Base-by-base conservation (phyloP, 169 alveolate genomes). In the Theileria orientalis region DNA sequence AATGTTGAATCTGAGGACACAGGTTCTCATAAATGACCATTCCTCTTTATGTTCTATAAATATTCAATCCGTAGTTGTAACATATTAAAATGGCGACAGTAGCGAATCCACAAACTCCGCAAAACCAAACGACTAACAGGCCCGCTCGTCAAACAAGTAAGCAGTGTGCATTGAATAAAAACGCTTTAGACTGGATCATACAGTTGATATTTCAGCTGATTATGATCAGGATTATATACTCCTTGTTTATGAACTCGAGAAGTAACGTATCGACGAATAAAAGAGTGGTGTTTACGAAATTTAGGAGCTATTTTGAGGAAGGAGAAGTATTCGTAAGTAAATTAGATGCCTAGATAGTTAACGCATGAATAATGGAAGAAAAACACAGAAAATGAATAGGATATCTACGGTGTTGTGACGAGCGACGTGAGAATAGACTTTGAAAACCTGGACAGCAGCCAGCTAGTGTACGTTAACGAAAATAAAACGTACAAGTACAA, bases 391-490 rank as follows among this genome's bases (percentile, higher is more conserved):
- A 11, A 19, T 2, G 23, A 21, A 7, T 66, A 80, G 88, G 88
- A 80, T 72, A 51, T 73, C 46, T 80, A 29, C 41, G 84, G 57
- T 9, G 71, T 57, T 29, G 77, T 72, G 27, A 62, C 69, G 23
- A 46, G 14, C 14, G 68, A 64, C 16, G 54, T 44, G n/a, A 37
- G 56, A 33, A 35, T 41, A 21, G 84, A 44, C 44, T 23, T 80
- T 30, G 74, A 80, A 11, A 46, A 41, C 23, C 44, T 80, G 35
- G 84, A 63, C 19, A 21, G 37, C 25, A 68, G 72, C 3, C 40
- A 70, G 44, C 71, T 72, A 41, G 84, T 72, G 51, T 80, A 23
- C 41, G 46, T 71, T 14, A 69, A 66, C 16, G 88, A 80, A 42
- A 80, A 72, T 64, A 80, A 67, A 7, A 33, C 44, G 0, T 80